Percentiles rank a stretch among this genome's conserved stretches.
phyloP scores from a whole-genome alignment of 2,329 filamentous ascomycete species.

The Trichophyton equinum region DNA sequence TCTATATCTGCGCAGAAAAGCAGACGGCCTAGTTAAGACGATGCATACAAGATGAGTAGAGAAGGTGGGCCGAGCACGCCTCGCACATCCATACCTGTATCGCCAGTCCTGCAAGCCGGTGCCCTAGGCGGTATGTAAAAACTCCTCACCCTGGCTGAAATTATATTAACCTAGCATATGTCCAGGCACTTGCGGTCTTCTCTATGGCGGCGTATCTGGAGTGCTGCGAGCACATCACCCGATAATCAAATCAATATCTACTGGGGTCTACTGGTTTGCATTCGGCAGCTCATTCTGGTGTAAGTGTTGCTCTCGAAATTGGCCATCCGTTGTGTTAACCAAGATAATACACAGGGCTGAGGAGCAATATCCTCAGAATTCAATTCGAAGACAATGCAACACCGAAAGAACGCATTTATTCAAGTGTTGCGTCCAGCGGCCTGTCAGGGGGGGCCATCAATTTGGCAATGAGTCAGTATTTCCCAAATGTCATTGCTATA shows the following conservation, averaged over 20 bases:
- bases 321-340: slow-evolving; percentile 4
- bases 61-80: slow-evolving; percentile 3
- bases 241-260: slow-evolving; percentile 56
- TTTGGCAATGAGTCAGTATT: slow-evolving; percentile 39
- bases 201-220: slow-evolving; percentile 57
- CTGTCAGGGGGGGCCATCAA: slow-evolving; percentile 49
- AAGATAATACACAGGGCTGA: slow-evolving; percentile 27
- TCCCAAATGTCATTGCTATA: neutral
- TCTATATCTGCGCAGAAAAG: neutral
- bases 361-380: slow-evolving; percentile 36
- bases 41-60: neutral
- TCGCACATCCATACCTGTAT: slow-evolving; percentile 13
- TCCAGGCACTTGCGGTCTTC: slow-evolving; percentile 47
- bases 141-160: neutral
- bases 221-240: slow-evolving; percentile 57
- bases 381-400: slow-evolving; percentile 42
- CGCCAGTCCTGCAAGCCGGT: slow-evolving; percentile 45
- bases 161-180: neutral
- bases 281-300: slow-evolving; percentile 68
- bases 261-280: slow-evolving; percentile 68
- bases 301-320: slow-evolving; percentile 27
- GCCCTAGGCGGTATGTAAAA: slow-evolving; percentile 42
- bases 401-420: slow-evolving; percentile 48
- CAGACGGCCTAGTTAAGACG: neutral
- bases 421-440: slow-evolving; percentile 58